Evolutionary conservation across 495 filamentous ascomycete genomes (phyloP).

Genomic region (Aspergillus ostianus): DNA sequence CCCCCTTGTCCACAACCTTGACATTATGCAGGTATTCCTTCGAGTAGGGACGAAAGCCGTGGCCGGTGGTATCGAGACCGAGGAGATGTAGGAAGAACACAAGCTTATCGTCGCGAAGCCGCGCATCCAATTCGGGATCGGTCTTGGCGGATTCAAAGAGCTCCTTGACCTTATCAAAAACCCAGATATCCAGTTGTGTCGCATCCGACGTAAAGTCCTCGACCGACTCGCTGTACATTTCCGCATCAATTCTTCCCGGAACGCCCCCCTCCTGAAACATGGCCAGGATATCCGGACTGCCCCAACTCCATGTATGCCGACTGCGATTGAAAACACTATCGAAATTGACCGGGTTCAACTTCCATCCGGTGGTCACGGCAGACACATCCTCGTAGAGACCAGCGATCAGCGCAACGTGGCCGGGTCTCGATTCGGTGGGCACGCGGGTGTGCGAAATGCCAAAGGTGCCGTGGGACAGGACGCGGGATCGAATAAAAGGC

Average conservation of each 20-base stretch:
- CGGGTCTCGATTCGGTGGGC: constrained; percentile 94
- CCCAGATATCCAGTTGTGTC: constrained; percentile 82
- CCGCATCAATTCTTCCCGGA: constrained; percentile 81
- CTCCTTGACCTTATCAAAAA: constrained; percentile 88
- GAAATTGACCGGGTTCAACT: constrained; percentile 97
- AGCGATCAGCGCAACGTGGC: constrained; percentile 96
- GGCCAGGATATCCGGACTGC: constrained; percentile 92
- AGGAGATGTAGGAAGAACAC: constrained; percentile 97
- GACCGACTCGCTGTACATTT: constrained; percentile 75
- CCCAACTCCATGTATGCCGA: constrained; percentile 98
- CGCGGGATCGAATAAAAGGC: constrained; percentile 89
- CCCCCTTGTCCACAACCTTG: constrained; percentile 87
- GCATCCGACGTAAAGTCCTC: constrained; percentile 91
- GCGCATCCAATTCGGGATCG: constrained; percentile 72
- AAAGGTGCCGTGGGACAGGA: constrained; percentile 91
- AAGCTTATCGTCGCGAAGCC: constrained; percentile 76
- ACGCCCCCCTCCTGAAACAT: constrained; percentile 96
- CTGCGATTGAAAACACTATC: constrained; percentile 98
- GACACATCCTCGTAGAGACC: constrained; percentile 98
- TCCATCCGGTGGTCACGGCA: constrained; percentile 96
- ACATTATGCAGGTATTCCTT: constrained; percentile 94
- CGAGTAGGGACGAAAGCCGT: constrained; percentile 86
- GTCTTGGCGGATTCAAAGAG: constrained; percentile 76
- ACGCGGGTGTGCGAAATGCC: constrained; percentile 97
- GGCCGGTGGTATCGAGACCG: constrained; percentile 93